Conservation (phyloP, 495 filamentous ascomycete species). For the Neurospora terricola region DNA sequence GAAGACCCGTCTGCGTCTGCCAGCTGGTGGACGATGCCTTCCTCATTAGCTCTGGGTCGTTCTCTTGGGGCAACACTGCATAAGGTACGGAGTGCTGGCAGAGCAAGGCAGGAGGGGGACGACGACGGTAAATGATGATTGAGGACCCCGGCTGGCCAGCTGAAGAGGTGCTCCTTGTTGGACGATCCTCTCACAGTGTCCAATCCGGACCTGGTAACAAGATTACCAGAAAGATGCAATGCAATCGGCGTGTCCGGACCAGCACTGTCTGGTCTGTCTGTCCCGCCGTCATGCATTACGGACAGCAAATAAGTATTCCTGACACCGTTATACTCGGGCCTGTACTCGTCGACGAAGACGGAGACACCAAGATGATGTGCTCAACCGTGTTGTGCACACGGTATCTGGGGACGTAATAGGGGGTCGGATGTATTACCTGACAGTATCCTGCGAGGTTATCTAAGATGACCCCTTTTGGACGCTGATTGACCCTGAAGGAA, state of each 20-base stretch:
- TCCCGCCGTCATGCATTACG: background rate
- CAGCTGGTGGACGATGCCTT: background rate
- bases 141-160: background rate
- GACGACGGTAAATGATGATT: background rate
- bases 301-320: background rate
- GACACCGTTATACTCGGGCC: background rate
- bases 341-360: background rate
- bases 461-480: background rate
- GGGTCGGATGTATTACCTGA: background rate
- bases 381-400: background rate
- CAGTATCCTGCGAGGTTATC: background rate
- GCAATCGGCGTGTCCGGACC: background rate
- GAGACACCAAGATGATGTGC: background rate
- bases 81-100: background rate
- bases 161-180: background rate
- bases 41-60: background rate
- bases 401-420: background rate
- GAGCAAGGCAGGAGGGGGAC: background rate
- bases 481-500: background rate
- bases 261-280: background rate
- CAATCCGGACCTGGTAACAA: background rate
- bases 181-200: background rate
- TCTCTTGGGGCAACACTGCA: background rate
- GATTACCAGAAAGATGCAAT: background rate
- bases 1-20: background rate